phyloP scores from a whole-genome alignment of 805 yeast species.

The Yarrowia porcina region DNA sequence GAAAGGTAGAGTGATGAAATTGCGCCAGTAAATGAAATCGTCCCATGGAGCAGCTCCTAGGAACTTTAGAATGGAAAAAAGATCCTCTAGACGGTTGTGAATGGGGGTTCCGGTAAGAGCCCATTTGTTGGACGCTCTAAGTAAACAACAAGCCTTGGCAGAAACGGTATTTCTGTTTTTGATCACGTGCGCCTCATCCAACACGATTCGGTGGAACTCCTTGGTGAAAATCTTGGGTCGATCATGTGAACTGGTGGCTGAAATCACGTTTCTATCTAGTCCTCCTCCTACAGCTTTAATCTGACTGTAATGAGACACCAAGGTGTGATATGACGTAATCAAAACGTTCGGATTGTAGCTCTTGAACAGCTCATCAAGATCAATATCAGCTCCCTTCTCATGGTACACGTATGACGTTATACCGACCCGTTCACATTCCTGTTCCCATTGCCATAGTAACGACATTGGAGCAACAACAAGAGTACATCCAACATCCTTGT shows the following conservation, averaged over 20 bases:
- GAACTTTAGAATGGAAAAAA: conserved; percentile 72
- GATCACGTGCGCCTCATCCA: conserved; percentile 91
- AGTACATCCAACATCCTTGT: conserved; percentile 51
- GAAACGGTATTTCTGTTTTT: conserved; percentile 76
- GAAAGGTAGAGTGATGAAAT: conserved; percentile 79
- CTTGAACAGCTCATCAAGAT: conserved; percentile 48
- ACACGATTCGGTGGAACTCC: conserved; percentile 67
- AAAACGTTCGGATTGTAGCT: conserved; percentile 59
- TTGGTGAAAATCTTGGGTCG: conserved; percentile 52
- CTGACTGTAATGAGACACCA: conserved; percentile 69
- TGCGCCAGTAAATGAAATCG: conserved; percentile 79
- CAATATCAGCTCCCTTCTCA: conserved; percentile 56
- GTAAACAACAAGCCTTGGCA: conserved; percentile 67
- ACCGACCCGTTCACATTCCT: conserved; percentile 46
- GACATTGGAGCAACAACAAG: conserved; percentile 88
- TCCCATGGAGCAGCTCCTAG: conserved; percentile 87
- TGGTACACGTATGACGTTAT: conserved; percentile 56
- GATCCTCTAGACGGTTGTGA: conserved; percentile 80
- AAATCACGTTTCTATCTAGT: neutral
- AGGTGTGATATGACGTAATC: conserved; percentile 83
- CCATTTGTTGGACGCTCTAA: conserved; percentile 73
- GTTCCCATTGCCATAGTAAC: conserved; percentile 84
- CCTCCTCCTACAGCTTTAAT: conserved; percentile 32
- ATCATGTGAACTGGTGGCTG: conserved; percentile 24
- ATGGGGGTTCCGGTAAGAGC: conserved; percentile 91